Evolutionary conservation across 352 stramenopile species (phyloP).

Genomic region (Globisporangium rhizosaccharum): DNA sequence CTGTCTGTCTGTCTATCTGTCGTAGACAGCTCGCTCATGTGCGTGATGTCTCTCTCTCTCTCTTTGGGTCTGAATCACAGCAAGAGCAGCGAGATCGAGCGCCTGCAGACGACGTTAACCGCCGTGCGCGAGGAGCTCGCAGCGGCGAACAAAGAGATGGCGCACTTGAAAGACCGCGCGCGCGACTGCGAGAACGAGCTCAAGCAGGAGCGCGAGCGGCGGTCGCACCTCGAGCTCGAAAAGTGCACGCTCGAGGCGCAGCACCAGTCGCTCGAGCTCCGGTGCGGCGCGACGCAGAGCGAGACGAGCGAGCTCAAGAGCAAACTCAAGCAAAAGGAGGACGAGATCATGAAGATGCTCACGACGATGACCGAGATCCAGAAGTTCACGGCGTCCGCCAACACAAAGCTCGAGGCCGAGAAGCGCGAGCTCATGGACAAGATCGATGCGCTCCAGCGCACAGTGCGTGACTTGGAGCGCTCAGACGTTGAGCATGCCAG

Average conservation of each 20-base stretch:
- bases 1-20: not conserved
- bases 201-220: constrained; percentile 46
- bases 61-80: constrained; percentile 8
- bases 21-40: not conserved
- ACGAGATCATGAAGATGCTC: constrained; percentile 59
- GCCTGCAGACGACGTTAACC: constrained; percentile 41
- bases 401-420: constrained; percentile 55
- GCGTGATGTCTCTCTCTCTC: not conserved
- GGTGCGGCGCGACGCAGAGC: constrained; percentile 21
- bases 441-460: constrained; percentile 44
- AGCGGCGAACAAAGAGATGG: constrained; percentile 38
- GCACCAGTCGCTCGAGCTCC: constrained; percentile 46
- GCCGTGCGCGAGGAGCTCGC: constrained; percentile 48
- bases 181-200: constrained; percentile 37
- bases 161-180: constrained; percentile 38
- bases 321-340: constrained; percentile 62
- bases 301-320: constrained; percentile 49
- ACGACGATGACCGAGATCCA: constrained; percentile 73
- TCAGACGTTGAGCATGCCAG: constrained; percentile 38
- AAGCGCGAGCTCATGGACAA: constrained; percentile 66
- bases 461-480: constrained; percentile 43
- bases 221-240: constrained; percentile 49
- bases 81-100: constrained; percentile 49
- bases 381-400: constrained; percentile 61
- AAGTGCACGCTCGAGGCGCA: constrained; percentile 58